Evolutionary conservation across 192 early-diverging fungal species (phyloP), one percentile per base, ranked within the genome.

Genomic region (Rhizophagus prolifer): DNA sequence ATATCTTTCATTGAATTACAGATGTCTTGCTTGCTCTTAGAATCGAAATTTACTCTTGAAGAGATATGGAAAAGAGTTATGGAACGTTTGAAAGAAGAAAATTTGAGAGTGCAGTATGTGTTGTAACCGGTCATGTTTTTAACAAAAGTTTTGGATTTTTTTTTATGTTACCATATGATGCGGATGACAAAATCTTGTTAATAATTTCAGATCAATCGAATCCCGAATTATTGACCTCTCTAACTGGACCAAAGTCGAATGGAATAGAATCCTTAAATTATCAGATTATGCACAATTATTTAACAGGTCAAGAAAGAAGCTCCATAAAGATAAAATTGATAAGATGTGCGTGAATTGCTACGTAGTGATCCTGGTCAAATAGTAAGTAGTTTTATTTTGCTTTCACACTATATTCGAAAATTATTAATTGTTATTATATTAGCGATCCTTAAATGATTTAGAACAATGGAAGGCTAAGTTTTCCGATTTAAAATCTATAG

Each of bases 171-270:
- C n/a, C 7, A 2, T 58, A 70, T 54, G 50, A 30, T 41, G 59
- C 46, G 54, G 46, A 47, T 47, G 10, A 47, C 12, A 47, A 12
- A 47, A 14, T 47, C 13, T 14, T 13, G 13, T 47, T 31, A 16
- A 12, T 12, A 38, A 47, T 46, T 74, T 25, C 12, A 63, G 58
- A 21, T 62, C 50, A 19, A 71, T 71, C 58, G 46, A 71, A 71
- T 58, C 23, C 38, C 60, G 58, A 63, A 74, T 74, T 10, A 36
- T 62, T 2, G 69, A 70, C 25, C 69, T 70, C 8, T 70, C 47
- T 41, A 62, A 74, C 36, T 74, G 72, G 72, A 74, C 26, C 0
- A 74, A 74, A 62, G 60, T 74, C 44, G 60, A 74, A 13, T 74
- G 72, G 58, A 5, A 8, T 26, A 74, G 59, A 14, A 62, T 74